These are phyloP conservation scores for Jaapia argillacea DNA, from an alignment of 768 basidiomycete genomes.

Conservation along the genomic window DNA sequence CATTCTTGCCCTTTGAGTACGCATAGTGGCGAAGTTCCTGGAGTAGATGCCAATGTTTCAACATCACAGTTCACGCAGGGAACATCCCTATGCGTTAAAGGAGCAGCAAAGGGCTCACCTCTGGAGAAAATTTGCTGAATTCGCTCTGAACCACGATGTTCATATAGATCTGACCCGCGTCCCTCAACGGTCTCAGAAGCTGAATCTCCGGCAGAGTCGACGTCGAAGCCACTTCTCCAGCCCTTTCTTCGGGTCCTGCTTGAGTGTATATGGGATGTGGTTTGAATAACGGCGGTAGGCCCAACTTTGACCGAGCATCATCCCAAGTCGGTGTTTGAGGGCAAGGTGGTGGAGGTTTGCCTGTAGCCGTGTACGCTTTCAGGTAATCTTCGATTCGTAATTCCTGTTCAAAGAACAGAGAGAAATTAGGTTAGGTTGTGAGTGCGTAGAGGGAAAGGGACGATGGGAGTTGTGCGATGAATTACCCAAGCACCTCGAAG, in stretches of 20 bases:
- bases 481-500: no score
- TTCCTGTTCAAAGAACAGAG: no score
- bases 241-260: neutral
- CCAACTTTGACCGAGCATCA: slow-evolving; percentile 30
- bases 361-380: slow-evolving; percentile 33
- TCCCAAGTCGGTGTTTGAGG: slow-evolving; percentile 37
- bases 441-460: no score
- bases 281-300: slow-evolving; percentile 41
- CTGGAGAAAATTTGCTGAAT: neutral
- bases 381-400: slow-evolving; percentile 45
- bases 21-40: neutral
- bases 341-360: slow-evolving; percentile 36
- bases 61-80: neutral
- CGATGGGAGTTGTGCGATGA: no score
- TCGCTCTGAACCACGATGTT: neutral
- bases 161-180: neutral
- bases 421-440: no score
- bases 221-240: no score
- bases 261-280: slow-evolving; percentile 16
- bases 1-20: neutral
- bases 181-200: neutral
- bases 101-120: neutral
- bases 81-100: neutral
- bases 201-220: neutral
- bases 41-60: neutral